These are phyloP conservation scores for Heracleum sosnowskyi DNA, from an alignment of 129 eudicot genomes.

Conservation along the genomic window DNA sequence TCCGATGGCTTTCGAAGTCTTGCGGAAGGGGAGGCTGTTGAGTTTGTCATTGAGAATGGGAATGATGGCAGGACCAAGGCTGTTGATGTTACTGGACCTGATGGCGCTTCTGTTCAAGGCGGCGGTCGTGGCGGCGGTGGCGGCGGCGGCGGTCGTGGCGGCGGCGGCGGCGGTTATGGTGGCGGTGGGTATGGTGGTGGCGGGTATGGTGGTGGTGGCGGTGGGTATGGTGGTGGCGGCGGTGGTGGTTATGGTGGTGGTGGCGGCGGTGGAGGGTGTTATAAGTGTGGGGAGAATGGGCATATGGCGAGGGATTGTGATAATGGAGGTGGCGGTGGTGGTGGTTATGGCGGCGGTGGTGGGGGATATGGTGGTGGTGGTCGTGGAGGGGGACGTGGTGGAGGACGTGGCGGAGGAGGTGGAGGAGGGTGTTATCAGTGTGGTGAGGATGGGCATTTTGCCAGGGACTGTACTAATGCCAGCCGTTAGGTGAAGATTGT, in stretches of 20 bases:
- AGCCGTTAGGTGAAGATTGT: neutral
- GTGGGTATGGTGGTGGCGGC: conserved; percentile 34
- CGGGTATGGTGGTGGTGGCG: conserved; percentile 27
- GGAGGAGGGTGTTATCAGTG: neutral
- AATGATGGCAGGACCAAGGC: conserved; percentile 77
- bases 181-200: conserved; percentile 33
- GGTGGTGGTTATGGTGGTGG: conserved; percentile 45
- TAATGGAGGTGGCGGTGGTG: conserved; percentile 34
- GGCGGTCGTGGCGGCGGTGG: conserved; percentile 62
- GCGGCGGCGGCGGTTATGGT: conserved; percentile 56
- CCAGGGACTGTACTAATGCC: neutral
- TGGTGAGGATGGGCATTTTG: neutral
- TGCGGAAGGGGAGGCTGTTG: conserved; percentile 61
- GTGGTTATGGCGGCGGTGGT: conserved; percentile 21
- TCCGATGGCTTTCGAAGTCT: conserved; percentile 76
- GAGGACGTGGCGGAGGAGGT: conserved; percentile 47
- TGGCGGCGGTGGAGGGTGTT: conserved; percentile 36
- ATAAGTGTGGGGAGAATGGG: conserved; percentile 22
- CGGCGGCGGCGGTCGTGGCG: conserved; percentile 30
- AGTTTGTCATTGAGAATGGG: conserved; percentile 44
- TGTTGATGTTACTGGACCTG: conserved; percentile 68
- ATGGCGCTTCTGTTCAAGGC: conserved; percentile 47
- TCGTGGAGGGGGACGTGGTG: conserved; percentile 27
- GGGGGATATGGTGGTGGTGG: conserved; percentile 33
- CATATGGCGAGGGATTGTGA: conserved; percentile 20